phyloP scores from a whole-genome alignment of 257 asterid genomes.

The Scutellaria barbata region DNA sequence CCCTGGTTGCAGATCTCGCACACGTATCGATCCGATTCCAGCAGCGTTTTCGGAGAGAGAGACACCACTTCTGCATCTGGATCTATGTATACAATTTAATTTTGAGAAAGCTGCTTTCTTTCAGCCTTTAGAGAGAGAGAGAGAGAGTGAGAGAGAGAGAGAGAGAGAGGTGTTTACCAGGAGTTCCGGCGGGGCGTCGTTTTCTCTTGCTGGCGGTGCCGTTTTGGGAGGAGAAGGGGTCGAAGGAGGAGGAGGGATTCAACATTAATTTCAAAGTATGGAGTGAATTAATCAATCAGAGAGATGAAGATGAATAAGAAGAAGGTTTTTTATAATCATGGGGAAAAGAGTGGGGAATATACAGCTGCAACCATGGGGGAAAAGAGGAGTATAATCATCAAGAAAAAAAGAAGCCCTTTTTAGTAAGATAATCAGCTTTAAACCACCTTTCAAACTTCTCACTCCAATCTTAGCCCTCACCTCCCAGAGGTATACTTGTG shows the following conservation, averaged over 20 bases:
- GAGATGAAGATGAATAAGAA: too few species aligned
- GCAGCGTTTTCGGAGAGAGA: slow-evolving; percentile 73
- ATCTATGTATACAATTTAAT: slow-evolving; percentile 57
- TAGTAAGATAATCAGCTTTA: slow-evolving; percentile 59
- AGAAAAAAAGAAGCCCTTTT: slow-evolving; percentile 53
- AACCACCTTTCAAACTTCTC: slow-evolving; percentile 38
- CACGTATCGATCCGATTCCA: slow-evolving; percentile 86
- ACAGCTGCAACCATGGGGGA: slow-evolving; percentile 40
- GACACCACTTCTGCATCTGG: slow-evolving; percentile 95
- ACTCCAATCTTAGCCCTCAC: slow-evolving; percentile 18
- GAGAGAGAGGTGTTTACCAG: slow-evolving; percentile 57
- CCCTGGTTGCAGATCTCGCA: slow-evolving; percentile 98
- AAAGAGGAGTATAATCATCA: neutral
- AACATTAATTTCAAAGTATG: slow-evolving; percentile 39
- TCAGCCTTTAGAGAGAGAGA: neutral
- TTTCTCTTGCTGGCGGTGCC: slow-evolving; percentile 51
- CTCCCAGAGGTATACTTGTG: slow-evolving; percentile 37
- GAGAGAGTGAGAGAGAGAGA: too few species aligned
- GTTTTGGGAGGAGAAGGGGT: slow-evolving; percentile 52
- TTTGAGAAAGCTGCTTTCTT: too few species aligned
- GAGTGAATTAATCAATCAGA: too few species aligned
- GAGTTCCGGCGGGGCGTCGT: slow-evolving; percentile 91
- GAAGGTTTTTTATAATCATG: too few species aligned
- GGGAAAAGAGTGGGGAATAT: neutral
- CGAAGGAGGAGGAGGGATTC: slow-evolving; percentile 33